These are phyloP conservation scores for Boletus patriciae DNA, from an alignment of 768 basidiomycete genomes.

Conservation along the genomic window DNA sequence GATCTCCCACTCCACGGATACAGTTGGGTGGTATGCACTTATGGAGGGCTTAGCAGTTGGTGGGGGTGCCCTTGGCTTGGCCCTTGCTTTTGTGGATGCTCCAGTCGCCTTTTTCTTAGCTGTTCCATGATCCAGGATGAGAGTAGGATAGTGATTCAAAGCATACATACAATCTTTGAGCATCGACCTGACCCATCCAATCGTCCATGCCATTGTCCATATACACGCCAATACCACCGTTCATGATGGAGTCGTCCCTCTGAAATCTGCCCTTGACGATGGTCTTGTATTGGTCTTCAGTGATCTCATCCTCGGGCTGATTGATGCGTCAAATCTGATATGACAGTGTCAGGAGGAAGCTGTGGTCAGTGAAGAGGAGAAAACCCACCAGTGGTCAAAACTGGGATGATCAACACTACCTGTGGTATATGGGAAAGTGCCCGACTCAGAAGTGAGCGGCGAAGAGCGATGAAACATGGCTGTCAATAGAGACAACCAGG, in stretches of 20 bases:
- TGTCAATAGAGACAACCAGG: slow-evolving; percentile 28
- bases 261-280: slow-evolving; percentile 84
- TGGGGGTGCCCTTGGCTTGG: slow-evolving; percentile 47
- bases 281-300: slow-evolving; percentile 82
- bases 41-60: slow-evolving; percentile 58
- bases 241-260: slow-evolving; percentile 91
- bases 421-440: no score
- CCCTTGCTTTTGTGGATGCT: slow-evolving; percentile 36
- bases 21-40: slow-evolving; percentile 75
- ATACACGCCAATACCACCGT: slow-evolving; percentile 90
- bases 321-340: slow-evolving; percentile 32
- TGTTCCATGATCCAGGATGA: slow-evolving; percentile 15
- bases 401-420: no score
- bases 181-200: slow-evolving; percentile 64
- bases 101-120: slow-evolving; percentile 29
- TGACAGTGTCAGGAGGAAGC: no score
- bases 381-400: no score
- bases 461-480: slow-evolving; percentile 27
- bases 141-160: neutral
- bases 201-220: slow-evolving; percentile 97
- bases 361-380: no score
- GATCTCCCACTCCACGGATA: slow-evolving; percentile 80
- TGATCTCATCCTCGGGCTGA: slow-evolving; percentile 71
- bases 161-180: slow-evolving; percentile 42
- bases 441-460: no score